Evolutionary conservation across 2,329 filamentous ascomycete genomes (phyloP).

Genomic region (Calonectria naviculata): DNA sequence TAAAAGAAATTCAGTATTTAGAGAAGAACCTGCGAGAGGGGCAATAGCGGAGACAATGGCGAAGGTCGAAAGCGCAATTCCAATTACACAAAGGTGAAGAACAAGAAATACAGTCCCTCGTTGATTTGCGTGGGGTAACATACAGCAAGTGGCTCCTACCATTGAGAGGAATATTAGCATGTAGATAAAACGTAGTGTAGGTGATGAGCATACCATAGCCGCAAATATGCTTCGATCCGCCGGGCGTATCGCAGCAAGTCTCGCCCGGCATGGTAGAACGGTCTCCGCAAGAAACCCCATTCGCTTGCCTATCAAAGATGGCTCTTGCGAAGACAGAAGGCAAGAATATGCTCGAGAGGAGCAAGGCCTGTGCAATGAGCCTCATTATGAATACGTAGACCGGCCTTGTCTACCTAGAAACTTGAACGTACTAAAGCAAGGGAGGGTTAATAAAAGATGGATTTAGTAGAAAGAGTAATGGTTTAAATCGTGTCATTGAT

Average conservation of each 20-base stretch:
- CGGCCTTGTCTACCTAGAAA: background rate
- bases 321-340: background rate
- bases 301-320: background rate
- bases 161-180: background rate
- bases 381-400: conserved; percentile 2
- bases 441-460: too few relatives aligned
- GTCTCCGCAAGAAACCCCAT: background rate
- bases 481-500: too few relatives aligned
- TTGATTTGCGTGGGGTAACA: too few relatives aligned
- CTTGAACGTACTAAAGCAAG: background rate
- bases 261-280: background rate
- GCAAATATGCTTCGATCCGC: conserved; percentile 1
- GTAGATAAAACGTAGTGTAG: background rate
- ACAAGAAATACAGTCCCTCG: too few relatives aligned
- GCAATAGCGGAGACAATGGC: too few relatives aligned
- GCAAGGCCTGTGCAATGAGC: background rate
- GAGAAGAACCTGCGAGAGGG: too few relatives aligned
- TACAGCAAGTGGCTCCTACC: conserved; percentile 8
- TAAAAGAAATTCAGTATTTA: too few relatives aligned
- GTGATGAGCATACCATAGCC: background rate
- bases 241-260: background rate
- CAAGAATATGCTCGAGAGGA: conserved; percentile 12
- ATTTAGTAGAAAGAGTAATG: too few relatives aligned
- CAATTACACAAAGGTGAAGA: too few relatives aligned
- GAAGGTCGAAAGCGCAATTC: too few relatives aligned